Conservation (phyloP, 202 grass and related monocot species). For the Sporobolus alterniflorus region DNA sequence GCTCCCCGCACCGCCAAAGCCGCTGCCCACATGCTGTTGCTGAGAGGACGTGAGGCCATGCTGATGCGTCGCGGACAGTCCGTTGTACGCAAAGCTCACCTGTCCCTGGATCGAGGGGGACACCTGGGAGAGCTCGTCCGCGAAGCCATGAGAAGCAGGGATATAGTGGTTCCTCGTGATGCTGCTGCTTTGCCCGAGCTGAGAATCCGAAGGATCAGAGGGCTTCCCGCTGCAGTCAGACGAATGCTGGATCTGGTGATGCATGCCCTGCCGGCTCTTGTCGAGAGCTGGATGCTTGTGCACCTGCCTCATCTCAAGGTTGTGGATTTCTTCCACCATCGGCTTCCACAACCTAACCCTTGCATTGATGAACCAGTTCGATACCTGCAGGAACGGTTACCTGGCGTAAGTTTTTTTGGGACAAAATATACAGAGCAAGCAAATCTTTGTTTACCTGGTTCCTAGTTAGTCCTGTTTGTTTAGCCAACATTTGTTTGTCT, state of each 20-base stretch:
- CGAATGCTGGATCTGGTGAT: slow-evolving; percentile 48
- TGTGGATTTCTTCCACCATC: slow-evolving; percentile 98
- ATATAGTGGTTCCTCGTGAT: slow-evolving; percentile 48
- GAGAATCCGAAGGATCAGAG: slow-evolving; percentile 48
- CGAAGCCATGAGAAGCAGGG: slow-evolving; percentile 37
- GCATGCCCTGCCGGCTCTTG: slow-evolving; percentile 30
- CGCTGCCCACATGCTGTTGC: slow-evolving; percentile 40
- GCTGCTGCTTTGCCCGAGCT: slow-evolving; percentile 43
- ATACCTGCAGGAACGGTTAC: slow-evolving; percentile 56
- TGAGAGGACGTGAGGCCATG: slow-evolving; percentile 34
- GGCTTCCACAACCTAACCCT: slow-evolving; percentile 98
- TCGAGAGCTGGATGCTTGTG: slow-evolving; percentile 58
- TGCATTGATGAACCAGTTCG: slow-evolving; percentile 99
- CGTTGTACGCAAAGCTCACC: slow-evolving; percentile 58
- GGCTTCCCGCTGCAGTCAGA: slow-evolving; percentile 61
- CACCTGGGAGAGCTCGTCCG: slow-evolving; percentile 59
- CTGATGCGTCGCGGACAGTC: slow-evolving; percentile 32
- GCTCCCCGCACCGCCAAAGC: background rate
- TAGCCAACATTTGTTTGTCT: slow-evolving; percentile 96
- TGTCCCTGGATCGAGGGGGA: slow-evolving; percentile 57
- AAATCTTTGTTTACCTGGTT: slow-evolving; percentile 66
- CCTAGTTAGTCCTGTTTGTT: slow-evolving; percentile 88
- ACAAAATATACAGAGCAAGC: background rate
- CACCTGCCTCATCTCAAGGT: slow-evolving; percentile 84
- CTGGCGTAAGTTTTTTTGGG: background rate